These are phyloP conservation scores for Chondrus crispus DNA, from an alignment of 23 red algal genomes.

Conservation along the genomic window DNA sequence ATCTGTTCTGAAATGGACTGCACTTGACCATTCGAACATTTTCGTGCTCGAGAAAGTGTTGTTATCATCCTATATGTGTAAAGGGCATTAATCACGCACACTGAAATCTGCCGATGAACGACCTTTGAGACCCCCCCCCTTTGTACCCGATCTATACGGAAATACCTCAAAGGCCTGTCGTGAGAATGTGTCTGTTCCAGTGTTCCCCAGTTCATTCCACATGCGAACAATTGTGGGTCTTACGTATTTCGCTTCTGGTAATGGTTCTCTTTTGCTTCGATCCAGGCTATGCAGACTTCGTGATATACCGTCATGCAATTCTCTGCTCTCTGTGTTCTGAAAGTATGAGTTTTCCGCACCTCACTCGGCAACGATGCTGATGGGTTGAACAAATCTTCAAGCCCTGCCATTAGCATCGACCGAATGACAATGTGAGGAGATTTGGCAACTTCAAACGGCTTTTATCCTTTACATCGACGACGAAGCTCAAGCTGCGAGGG, in stretches of 20 bases:
- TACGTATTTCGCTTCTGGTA: not conserved
- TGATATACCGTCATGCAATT: no score
- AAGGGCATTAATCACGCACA: not conserved
- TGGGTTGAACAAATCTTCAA: no score
- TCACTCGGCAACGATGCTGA: no score
- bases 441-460: no score
- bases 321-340: no score
- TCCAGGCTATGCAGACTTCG: no score
- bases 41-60: not conserved
- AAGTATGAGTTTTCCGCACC: no score
- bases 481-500: no score
- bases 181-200: not conserved
- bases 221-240: not conserved
- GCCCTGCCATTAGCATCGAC: no score
- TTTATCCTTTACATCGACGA: no score
- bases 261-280: no score
- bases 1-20: not conserved
- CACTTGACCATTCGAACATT: not conserved
- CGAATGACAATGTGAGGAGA: no score
- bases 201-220: conserved; percentile 31
- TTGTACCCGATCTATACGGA: not conserved
- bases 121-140: not conserved
- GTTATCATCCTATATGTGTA: not conserved
- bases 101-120: not conserved
- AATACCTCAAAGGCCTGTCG: not conserved